Evolutionary conservation across 176 grass and related monocot species (phyloP).

Genomic region (Aegilops bicornis): DNA sequence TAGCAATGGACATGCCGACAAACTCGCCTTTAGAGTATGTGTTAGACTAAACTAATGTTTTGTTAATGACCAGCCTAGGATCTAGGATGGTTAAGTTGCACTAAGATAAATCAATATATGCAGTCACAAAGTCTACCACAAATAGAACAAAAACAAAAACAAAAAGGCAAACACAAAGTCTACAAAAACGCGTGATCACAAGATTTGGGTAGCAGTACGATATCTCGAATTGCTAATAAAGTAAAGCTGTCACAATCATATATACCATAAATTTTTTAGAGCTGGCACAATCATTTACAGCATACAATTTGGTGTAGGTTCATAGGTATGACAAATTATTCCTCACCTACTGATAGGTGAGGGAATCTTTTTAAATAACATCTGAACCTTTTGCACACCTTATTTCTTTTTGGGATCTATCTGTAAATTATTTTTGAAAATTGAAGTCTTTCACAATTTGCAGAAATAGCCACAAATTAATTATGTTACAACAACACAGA

Average conservation of each 20-base stretch:
- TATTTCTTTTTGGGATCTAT: not conserved
- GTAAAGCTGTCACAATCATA: not conserved
- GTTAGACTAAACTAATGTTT: too few relatives aligned
- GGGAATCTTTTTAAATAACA: not conserved
- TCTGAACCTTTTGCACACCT: not conserved
- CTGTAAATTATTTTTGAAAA: not conserved
- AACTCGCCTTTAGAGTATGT: too few relatives aligned
- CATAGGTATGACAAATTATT: slow-evolving; percentile 35
- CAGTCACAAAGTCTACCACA: too few relatives aligned
- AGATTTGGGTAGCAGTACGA: not conserved
- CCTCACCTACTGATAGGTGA: not conserved
- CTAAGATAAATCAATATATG: too few relatives aligned
- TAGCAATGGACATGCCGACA: too few relatives aligned
- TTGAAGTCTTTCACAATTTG: too few relatives aligned
- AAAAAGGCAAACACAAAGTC: not conserved
- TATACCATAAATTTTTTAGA: not conserved
- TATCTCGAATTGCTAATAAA: not conserved
- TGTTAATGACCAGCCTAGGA: too few relatives aligned
- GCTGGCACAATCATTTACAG: not conserved
- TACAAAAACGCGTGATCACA: not conserved
- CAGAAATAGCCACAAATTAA: not conserved
- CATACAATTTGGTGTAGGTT: not conserved
- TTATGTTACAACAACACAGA: not conserved
- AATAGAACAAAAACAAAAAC: too few relatives aligned
- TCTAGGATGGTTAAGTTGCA: too few relatives aligned